These are phyloP conservation scores for Saccharomycopsis crataegensis DNA, from an alignment of 1,139 yeast genomes.

Conservation along the genomic window DNA sequence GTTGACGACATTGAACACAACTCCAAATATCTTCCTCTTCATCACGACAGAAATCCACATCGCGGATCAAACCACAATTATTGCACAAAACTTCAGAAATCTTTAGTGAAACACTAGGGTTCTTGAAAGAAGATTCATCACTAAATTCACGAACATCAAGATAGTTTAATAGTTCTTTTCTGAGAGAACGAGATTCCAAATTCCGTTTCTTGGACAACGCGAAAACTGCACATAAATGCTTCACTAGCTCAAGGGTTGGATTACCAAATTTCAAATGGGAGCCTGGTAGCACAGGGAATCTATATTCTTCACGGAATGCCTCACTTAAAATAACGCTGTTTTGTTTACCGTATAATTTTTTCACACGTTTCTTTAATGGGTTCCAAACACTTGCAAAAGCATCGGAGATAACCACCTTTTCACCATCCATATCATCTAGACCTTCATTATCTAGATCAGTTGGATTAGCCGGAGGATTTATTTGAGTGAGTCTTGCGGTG, in stretches of 20 bases:
- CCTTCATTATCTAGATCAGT: conserved; percentile 47
- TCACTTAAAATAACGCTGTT: conserved; percentile 67
- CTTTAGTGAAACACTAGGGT: conserved; percentile 67
- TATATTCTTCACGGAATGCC: conserved; percentile 55
- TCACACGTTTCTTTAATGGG: conserved; percentile 60
- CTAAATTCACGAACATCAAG: conserved; percentile 84
- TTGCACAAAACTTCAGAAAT: conserved; percentile 70
- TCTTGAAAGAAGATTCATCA: conserved; percentile 61
- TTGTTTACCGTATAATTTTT: conserved; percentile 59
- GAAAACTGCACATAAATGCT: conserved; percentile 66
- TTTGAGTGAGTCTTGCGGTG: conserved; percentile 42
- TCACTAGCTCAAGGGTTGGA: conserved; percentile 76
- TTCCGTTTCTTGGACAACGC: conserved; percentile 55
- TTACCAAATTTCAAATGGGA: conserved; percentile 52
- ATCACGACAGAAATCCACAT: conserved; percentile 77
- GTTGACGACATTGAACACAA: conserved; percentile 62
- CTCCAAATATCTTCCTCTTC: conserved; percentile 45
- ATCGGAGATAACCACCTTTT: conserved; percentile 31
- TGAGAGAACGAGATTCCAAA: conserved; percentile 65
- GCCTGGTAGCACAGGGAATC: conserved; percentile 69
- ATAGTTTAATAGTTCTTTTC: conserved; percentile 64
- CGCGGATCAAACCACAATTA: conserved; percentile 67
- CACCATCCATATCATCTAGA: conserved; percentile 24
- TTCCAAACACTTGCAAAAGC: conserved; percentile 40
- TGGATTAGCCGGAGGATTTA: background rate